phyloP scores from a whole-genome alignment of 2,329 filamentous ascomycete species.

The Xylariaceae sp. region DNA sequence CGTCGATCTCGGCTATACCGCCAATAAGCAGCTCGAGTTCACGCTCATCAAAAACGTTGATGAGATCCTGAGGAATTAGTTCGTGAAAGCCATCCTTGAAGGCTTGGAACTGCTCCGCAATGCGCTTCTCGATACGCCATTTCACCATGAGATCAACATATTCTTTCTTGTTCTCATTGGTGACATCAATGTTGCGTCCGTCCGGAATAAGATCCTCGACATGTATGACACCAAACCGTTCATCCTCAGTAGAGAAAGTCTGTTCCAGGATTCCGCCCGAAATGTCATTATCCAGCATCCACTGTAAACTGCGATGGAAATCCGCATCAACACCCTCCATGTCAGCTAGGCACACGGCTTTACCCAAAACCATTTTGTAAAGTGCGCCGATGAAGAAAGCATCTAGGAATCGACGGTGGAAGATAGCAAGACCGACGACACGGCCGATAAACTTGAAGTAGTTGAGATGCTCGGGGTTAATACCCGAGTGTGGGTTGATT shows the following conservation, averaged over 20 bases:
- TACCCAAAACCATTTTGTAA: conserved; percentile 98
- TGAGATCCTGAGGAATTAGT: conserved; percentile 90
- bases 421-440: conserved; percentile 94
- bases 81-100: conserved; percentile 98
- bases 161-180: conserved; percentile 98
- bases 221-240: conserved; percentile 90
- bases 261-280: conserved; percentile 86
- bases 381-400: conserved; percentile 98
- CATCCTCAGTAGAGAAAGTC: conserved; percentile 95
- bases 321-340: conserved; percentile 99
- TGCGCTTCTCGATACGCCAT: conserved; percentile 98
- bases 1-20: conserved; percentile 99
- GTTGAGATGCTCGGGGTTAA: conserved; percentile 98
- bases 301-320: conserved; percentile 92
- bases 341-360: conserved; percentile 84
- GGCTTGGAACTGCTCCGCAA: conserved; percentile 96
- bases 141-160: conserved; percentile 98
- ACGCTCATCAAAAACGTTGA: conserved; percentile 98
- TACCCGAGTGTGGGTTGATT: conserved; percentile 98
- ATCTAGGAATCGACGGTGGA: conserved; percentile 95
- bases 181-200: conserved; percentile 90
- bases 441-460: conserved; percentile 99
- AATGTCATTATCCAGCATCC: conserved; percentile 98
- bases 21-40: conserved; percentile 95
- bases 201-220: conserved; percentile 91